Base-by-base conservation (phyloP, 345 rosid genomes). In the Alliaria petiolata region DNA sequence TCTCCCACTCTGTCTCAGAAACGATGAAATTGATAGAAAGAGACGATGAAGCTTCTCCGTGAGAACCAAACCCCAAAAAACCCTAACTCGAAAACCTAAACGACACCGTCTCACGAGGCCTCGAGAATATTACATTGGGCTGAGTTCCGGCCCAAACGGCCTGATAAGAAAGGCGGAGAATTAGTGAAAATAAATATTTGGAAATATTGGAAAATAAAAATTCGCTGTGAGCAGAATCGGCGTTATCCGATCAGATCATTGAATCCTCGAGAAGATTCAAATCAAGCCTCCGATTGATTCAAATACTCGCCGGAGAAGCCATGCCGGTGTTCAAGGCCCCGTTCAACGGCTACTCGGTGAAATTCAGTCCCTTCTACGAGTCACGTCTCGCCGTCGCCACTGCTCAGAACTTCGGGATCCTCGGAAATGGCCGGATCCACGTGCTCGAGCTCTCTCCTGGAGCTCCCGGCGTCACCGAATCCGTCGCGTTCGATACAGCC, bases 381-480 rank as follows among this genome's bases (percentile, higher is more conserved):
- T 81, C 88, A 25, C 93, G 92, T 9, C 83, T 93, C 56, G 96
- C 92, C 71, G 97, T 87, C 43, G 97, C 89, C 54, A 93, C 98
- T 19, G 81, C 98, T 20, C 97, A 90, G 51, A 93, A 90, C 81
- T 93, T 89, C 70, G 98, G 98, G 44, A 93, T 93, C 80, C 87
- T 93, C 47, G 97, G 98, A 17, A 93, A 91, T 71, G 98, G 96
- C 11, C 95, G 97, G 66, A 58, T 91, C 71, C 97, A 93, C 75
- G 84, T 93, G 49, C 88, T 93, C 78, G 83, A 89, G 73, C 87
- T 93, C 0, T 79, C 96, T 28, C 91, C 91, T 0, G 38, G 84
- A 73, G 80, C 86, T 12, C 74, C 85, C 9, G 65, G 76, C 14
- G 86, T 89, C 11, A n/a, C 84, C 26, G 91, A 91, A 35, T 58